Base-by-base conservation (phyloP, 2,329 filamentous ascomycete genomes). In the Pyrenophora teres region DNA sequence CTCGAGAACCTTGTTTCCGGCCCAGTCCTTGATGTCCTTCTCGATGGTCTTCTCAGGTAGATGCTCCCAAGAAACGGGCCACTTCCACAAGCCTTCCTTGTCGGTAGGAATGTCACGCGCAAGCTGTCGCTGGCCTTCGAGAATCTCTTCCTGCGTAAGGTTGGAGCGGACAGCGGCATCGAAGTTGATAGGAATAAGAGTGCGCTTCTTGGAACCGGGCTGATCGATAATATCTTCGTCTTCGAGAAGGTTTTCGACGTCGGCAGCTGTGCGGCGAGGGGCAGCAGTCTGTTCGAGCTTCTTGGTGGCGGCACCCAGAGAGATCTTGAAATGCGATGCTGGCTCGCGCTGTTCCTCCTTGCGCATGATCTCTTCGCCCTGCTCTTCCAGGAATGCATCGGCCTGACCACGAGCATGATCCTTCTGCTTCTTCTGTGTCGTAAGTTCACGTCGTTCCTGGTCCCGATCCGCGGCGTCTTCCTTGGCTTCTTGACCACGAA, bases 1-100 rank as follows among this genome's bases (percentile, higher is more conserved):
- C 75, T 99, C 94, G 54, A 99, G 88, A 63, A 97, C 90, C 82
- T 97, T 99, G 83, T 96, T 96, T 79, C 96, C 92, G 50, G 97
- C 90, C 77, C 97, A 99, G 25, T 93, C 92, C 67, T 89, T 86
- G 63, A 99, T 84, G 71, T 97, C 92, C 59, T 95, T 89, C 54
- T 85, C 83, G 53, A 97, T 85, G 36, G 94, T 83, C 13, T 82
- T 80, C 55, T 94, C 88, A 69, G 95, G 90, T 71, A 99, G 82
- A 74, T 87, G 90, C 44, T 95, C 88, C 94, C 94, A 99, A 65
- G 92, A 89, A 71, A 99, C 86, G 15, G 88, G 79, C 90, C 92
- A 97, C n/a, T 82, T 83, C 90, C 93, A 99, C 3, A 99, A 80
- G 0, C 90, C 91, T 2, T 89, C 86, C 72, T 89, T 90, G 68